These are phyloP conservation scores for Amauroascus verrucosus DNA, from an alignment of 2,329 filamentous ascomycete species.

Conservation along the genomic window DNA sequence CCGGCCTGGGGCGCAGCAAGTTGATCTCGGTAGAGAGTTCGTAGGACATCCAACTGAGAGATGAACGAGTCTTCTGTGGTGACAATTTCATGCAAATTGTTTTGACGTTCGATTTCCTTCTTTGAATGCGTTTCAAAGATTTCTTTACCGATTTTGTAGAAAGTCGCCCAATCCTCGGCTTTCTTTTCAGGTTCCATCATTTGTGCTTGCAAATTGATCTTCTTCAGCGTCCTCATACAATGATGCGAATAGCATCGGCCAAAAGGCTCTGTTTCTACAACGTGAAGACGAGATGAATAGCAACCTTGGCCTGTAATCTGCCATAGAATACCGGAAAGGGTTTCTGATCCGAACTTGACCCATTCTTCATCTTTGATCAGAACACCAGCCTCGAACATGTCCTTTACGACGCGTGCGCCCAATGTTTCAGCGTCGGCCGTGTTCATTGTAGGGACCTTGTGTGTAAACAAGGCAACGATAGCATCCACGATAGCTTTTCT, in stretches of 20 bases:
- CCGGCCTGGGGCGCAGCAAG: constrained; percentile 62
- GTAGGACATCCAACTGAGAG: constrained; percentile 75
- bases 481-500: constrained; percentile 78
- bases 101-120: constrained; percentile 88
- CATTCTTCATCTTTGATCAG: constrained; percentile 88
- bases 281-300: constrained; percentile 75
- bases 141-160: constrained; percentile 73
- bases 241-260: constrained; percentile 88
- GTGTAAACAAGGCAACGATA: constrained; percentile 76
- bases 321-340: constrained; percentile 80
- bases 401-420: constrained; percentile 62
- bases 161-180: constrained; percentile 77
- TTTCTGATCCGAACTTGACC: constrained; percentile 79
- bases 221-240: constrained; percentile 87
- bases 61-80: constrained; percentile 88
- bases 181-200: constrained; percentile 57
- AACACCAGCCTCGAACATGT: constrained; percentile 69
- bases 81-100: constrained; percentile 90
- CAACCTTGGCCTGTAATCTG: constrained; percentile 87
- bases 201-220: constrained; percentile 74
- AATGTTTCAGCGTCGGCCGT: constrained; percentile 89
- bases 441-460: constrained; percentile 97
- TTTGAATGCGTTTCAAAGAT: constrained; percentile 59
- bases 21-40: constrained; percentile 74
- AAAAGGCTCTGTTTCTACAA: constrained; percentile 46